Evolutionary conservation across 2,329 filamentous ascomycete species (phyloP).

Genomic region (Waltergamsia citrina): DNA sequence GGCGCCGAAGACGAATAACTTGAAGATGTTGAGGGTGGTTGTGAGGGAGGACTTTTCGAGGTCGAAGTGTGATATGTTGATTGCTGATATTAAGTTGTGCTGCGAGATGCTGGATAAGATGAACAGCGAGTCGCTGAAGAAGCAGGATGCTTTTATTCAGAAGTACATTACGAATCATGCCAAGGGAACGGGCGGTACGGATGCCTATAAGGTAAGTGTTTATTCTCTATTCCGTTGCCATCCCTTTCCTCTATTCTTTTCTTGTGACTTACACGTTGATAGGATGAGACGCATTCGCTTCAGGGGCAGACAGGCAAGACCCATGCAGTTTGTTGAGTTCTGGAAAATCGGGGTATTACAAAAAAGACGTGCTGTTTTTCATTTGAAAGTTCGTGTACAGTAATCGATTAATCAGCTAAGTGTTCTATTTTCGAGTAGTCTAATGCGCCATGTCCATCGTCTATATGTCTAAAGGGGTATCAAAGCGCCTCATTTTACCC

Average conservation of each 20-base stretch:
- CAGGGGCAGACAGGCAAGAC: conserved; percentile 89
- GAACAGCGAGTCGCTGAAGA: conserved; percentile 61
- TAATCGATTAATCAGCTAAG: no score
- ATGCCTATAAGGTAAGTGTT: conserved; percentile 30
- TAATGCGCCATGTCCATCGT: no score
- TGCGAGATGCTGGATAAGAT: conserved; percentile 62
- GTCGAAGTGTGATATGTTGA: conserved; percentile 68
- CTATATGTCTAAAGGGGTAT: no score
- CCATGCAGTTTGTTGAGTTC: conserved; percentile 65
- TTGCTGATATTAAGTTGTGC: conserved; percentile 72
- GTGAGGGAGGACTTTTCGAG: conserved; percentile 88
- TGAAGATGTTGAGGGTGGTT: conserved; percentile 90
- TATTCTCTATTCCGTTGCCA: neutral
- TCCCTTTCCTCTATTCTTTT: no score
- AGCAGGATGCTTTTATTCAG: conserved; percentile 57
- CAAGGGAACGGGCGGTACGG: conserved; percentile 42
- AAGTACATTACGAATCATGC: conserved; percentile 41
- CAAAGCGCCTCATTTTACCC: no score
- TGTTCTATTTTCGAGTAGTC: no score
- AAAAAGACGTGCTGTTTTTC: no score
- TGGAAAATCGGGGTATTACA: no score
- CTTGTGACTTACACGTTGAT: conserved; percentile 4
- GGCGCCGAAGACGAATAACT: conserved; percentile 73
- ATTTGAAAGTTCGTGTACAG: no score
- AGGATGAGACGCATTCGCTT: conserved; percentile 75